These are phyloP conservation scores for Calonectria crousiana DNA, from an alignment of 2,329 filamentous ascomycete genomes.

Conservation along the genomic window DNA sequence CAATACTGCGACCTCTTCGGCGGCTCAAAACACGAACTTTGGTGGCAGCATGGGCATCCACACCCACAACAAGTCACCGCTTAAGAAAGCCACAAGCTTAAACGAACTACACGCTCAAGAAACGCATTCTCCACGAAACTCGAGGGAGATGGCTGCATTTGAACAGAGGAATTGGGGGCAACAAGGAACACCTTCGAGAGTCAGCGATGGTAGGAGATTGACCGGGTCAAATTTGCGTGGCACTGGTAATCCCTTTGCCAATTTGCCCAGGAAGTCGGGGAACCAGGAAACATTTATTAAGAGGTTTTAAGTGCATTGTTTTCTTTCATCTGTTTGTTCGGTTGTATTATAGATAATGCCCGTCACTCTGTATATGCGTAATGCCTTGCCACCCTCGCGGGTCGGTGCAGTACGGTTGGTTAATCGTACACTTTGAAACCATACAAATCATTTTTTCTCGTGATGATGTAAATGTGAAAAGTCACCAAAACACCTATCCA, in stretches of 20 bases:
- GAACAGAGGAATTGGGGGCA: conserved; percentile 61
- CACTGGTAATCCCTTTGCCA: conserved; percentile 54
- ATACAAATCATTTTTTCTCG: neutral
- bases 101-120: conserved; percentile 63
- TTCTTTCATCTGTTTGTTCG: conserved; percentile 1
- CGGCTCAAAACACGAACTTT: conserved; percentile 48
- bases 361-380: conserved; percentile 10
- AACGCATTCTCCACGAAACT: conserved; percentile 66
- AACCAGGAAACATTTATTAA: conserved; percentile 51
- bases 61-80: conserved; percentile 82
- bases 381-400: neutral
- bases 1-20: conserved; percentile 34
- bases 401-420: neutral
- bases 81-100: conserved; percentile 81
- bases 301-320: neutral
- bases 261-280: conserved; percentile 50
- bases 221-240: conserved; percentile 38
- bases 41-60: conserved; percentile 86
- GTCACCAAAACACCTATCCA: neutral
- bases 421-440: neutral
- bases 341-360: conserved; percentile 20
- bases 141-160: conserved; percentile 70
- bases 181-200: conserved; percentile 57
- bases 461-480: neutral
- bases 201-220: conserved; percentile 46